Evolutionary conservation across 495 filamentous ascomycete species (phyloP).

Genomic region (Penicillium samsonianum): DNA sequence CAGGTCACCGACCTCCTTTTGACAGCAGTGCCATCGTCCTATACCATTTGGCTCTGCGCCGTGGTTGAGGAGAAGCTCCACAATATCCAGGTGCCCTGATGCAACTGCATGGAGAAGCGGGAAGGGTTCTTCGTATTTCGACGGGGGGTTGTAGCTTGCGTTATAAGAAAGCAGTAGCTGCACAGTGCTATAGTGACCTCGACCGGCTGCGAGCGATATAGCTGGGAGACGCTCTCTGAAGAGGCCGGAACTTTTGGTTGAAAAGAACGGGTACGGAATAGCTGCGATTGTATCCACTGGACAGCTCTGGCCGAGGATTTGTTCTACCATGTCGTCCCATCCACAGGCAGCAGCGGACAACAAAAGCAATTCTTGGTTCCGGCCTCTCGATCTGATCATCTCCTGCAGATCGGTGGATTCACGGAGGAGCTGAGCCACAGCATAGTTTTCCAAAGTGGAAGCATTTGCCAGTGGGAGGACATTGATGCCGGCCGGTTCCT

Average conservation of each 20-base stretch:
- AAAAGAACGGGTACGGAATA: too few relatives aligned
- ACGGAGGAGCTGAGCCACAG: background rate
- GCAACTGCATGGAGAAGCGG: background rate
- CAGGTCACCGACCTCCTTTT: background rate
- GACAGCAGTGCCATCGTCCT: background rate
- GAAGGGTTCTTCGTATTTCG: too few relatives aligned
- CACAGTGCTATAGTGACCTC: slow-evolving; percentile 1
- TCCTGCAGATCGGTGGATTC: background rate
- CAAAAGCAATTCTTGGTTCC: background rate
- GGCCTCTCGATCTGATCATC: background rate
- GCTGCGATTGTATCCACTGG: background rate
- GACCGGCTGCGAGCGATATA: background rate
- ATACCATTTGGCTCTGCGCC: background rate
- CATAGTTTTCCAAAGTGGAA: background rate
- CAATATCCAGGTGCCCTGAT: background rate
- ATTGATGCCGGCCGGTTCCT: background rate
- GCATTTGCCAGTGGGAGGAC: background rate
- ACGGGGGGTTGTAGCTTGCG: too few relatives aligned
- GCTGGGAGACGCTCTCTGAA: background rate
- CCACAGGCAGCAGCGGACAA: background rate
- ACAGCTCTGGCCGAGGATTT: background rate
- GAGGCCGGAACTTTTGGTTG: background rate
- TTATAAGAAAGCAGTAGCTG: background rate
- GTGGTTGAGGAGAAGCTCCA: background rate
- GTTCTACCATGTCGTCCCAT: background rate